Evolutionary conservation across 2,329 filamentous ascomycete species (phyloP).

Genomic region (Fusarium graminum): DNA sequence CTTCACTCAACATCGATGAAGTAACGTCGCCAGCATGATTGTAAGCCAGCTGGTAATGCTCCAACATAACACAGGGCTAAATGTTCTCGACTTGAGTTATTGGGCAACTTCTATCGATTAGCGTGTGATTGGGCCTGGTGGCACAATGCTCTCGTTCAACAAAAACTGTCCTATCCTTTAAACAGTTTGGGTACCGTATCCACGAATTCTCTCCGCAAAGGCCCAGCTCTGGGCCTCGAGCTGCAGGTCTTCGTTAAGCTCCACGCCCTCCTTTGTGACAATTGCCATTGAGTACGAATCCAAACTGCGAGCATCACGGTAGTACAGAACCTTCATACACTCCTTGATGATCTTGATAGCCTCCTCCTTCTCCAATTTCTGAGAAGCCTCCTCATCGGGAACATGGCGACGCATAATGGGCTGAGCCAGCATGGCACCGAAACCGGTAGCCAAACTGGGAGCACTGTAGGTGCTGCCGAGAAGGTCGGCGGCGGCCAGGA

Average conservation of each 20-base stretch:
- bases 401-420: constrained; percentile 88
- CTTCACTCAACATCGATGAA: neutral
- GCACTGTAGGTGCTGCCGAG: constrained; percentile 91
- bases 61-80: constrained; percentile 12
- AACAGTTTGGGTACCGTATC: constrained; percentile 89
- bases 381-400: constrained; percentile 83
- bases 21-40: constrained; percentile 18
- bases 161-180: constrained; percentile 51
- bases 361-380: constrained; percentile 78
- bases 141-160: constrained; percentile 16
- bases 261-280: constrained; percentile 88
- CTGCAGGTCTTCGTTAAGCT: constrained; percentile 85
- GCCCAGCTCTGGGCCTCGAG: constrained; percentile 98
- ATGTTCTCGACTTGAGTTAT: constrained; percentile 22
- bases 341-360: constrained; percentile 87
- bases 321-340: constrained; percentile 99
- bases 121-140: constrained; percentile 12
- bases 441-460: constrained; percentile 92
- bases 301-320: constrained; percentile 92
- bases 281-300: constrained; percentile 93
- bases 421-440: constrained; percentile 91
- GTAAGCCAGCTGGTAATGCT: constrained; percentile 10
- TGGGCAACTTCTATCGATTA: constrained; percentile 24
- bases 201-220: constrained; percentile 94
- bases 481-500: constrained; percentile 91